Evolutionary conservation across 83 land plant species (phyloP), one percentile per base, ranked within the genome.

Genomic region (Diphasiastrum complanatum): DNA sequence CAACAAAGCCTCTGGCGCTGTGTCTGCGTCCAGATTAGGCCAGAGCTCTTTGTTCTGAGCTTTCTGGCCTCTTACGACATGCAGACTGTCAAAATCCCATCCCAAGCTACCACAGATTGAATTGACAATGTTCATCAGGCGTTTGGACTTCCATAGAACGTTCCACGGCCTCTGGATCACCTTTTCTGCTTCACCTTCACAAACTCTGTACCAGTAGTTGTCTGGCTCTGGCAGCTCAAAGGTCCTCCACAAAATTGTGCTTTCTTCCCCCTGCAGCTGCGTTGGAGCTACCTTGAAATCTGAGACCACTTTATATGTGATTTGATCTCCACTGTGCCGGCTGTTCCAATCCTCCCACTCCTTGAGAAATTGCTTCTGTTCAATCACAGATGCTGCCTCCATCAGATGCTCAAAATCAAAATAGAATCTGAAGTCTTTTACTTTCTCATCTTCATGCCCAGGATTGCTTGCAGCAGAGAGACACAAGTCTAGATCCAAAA

Each of bases 151-250:
- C 95, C 96, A 88, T 26, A 91, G 6, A 32, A 91, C 66, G 60
- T 85, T 70, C 97, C 97, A 91, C 18, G 97, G 97, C 33, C 96
- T 71, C 48, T 83, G 82, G 30, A 91, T 78, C 45, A 85, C 85
- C 29, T 79, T 80, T 60, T 85, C 96, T 0, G 91, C 75, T 71
- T 88, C 91, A 3, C 97, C 96, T 58, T 91, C 97, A 26, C 95
- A 91, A 1, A 91, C 97, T 46, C 96, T 64, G 62, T 83, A 85
- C 97, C 96, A 88, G 63, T 85, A 88, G 52, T 85, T 91, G 63
- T 85, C 80, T 1, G 90, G 81, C 77, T 86, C 97, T 10, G 65
- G 78, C 5, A 58, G 41, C 24, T 79, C 87, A 61, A 91, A 91
- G 48, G 70, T 85, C 47, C 97, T 73, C 91, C 81, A 80, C 45